Evolutionary conservation across 306 rosid species (phyloP).

Genomic region (Gleditsia sinensis): DNA sequence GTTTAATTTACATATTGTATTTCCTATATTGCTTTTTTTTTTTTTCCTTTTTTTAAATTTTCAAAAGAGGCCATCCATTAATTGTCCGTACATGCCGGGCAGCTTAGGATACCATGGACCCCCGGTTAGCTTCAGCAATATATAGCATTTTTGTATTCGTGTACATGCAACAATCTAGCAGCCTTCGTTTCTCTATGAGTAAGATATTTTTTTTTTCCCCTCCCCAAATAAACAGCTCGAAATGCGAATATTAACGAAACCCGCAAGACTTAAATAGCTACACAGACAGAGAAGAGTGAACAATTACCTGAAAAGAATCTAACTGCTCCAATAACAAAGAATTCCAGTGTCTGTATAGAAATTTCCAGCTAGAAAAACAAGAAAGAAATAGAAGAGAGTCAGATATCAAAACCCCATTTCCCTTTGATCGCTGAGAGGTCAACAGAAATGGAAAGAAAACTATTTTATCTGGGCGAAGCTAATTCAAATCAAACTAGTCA

Average conservation of each 20-base stretch:
- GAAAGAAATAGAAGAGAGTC: not conserved
- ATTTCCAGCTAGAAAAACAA: constrained; percentile 30
- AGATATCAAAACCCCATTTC: not conserved
- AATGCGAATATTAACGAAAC: constrained; percentile 13
- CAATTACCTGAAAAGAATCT: constrained; percentile 43
- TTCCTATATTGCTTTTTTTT: constrained; percentile 2
- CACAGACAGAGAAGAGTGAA: not conserved
- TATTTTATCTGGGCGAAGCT: not conserved
- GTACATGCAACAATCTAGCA: constrained; percentile 20
- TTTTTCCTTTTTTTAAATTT: not conserved
- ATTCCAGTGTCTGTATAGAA: constrained; percentile 8
- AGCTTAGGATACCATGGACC: not conserved
- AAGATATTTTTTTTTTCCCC: not conserved
- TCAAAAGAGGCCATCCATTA: not conserved
- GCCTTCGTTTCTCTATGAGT: not conserved
- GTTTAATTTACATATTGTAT: not conserved
- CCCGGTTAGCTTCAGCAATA: constrained; percentile 20
- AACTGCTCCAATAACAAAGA: constrained; percentile 35
- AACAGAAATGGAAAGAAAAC: not conserved
- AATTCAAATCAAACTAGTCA: constrained; percentile 11
- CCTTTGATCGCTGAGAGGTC: constrained; percentile 36
- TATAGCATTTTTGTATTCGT: constrained; percentile 1
- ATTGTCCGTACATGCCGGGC: constrained; percentile 10
- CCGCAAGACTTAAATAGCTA: not conserved
- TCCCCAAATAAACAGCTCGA: not conserved